These are phyloP conservation scores for Cladophialophora bantiana DNA, from an alignment of 2,329 filamentous ascomycete genomes.

Conservation along the genomic window DNA sequence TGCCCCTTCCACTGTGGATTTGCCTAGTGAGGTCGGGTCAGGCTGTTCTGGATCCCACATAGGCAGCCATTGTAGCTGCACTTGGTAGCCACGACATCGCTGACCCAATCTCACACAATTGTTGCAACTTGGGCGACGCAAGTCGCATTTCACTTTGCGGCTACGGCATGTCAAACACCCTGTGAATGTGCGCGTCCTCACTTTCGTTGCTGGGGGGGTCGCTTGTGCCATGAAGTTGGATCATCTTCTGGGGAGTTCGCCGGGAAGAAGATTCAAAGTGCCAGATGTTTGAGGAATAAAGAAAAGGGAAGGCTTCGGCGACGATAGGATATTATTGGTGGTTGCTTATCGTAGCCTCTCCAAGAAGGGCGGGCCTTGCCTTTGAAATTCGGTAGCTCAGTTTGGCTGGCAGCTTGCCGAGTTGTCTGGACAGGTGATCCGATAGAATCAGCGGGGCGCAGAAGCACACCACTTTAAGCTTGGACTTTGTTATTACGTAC, in stretches of 20 bases:
- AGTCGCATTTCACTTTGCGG: conserved; percentile 23
- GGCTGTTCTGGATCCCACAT: conserved; percentile 14
- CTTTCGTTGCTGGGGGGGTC: conserved; percentile 3
- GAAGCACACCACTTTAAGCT: background rate
- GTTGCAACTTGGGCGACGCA: conserved; percentile 10
- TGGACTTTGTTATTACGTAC: background rate
- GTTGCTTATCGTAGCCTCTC: conserved; percentile 5
- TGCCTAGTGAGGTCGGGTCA: conserved; percentile 5
- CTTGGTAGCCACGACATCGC: conserved; percentile 16
- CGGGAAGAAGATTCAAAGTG: too few species aligned
- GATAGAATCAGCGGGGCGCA: background rate
- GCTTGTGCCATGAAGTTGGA: background rate
- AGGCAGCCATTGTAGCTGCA: conserved; percentile 21
- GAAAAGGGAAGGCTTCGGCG: conserved; percentile 20
- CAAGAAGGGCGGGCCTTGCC: background rate
- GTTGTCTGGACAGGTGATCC: background rate
- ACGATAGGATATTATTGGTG: conserved; percentile 5
- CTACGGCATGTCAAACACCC: conserved; percentile 14
- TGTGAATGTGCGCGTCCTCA: conserved; percentile 21
- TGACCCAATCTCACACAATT: conserved; percentile 13
- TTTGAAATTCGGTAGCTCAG: background rate
- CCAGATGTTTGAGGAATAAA: too few species aligned
- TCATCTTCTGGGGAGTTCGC: conserved; percentile 4
- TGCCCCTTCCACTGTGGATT: background rate
- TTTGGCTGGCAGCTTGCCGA: background rate